A percentile compares a stretch with the other conserved stretches of the same genome.
phyloP scores from a whole-genome alignment of 108 stramenopile species.

The Stephanodiscus triporus region DNA sequence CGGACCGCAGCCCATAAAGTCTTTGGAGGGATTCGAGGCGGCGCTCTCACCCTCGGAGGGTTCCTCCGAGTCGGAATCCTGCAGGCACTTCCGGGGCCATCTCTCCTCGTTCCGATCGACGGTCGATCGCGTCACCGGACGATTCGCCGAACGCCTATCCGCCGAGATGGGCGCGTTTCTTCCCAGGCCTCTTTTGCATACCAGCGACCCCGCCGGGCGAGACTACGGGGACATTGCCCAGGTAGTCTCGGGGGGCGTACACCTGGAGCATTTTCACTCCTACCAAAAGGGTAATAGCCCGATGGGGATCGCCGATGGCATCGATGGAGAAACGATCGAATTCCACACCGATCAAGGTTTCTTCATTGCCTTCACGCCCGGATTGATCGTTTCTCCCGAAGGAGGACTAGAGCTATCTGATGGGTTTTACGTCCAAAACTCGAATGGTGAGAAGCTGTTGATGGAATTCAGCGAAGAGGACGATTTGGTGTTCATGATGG shows the following conservation, averaged over 20 bases:
- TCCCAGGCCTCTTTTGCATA: conserved; percentile 28
- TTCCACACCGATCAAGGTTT: conserved; percentile 83
- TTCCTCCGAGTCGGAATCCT: neutral
- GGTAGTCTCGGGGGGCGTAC: conserved; percentile 64
- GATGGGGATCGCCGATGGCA: neutral
- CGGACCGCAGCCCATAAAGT: conserved; percentile 11
- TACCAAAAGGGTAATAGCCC: conserved; percentile 44
- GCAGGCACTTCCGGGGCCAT: conserved; percentile 1
- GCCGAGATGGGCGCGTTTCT: conserved; percentile 21
- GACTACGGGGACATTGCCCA: conserved; percentile 43
- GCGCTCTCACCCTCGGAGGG: neutral
- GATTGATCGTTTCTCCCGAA: conserved; percentile 29
- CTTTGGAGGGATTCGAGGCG: conserved; percentile 7
- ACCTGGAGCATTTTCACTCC: conserved; percentile 88
- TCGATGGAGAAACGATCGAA: conserved; percentile 56
- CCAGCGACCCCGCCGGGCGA: neutral
- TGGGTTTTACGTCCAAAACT: conserved; percentile 48
- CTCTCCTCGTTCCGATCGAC: conserved; percentile 15
- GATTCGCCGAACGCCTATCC: conserved; percentile 27
- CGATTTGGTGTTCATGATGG: conserved; percentile 77
- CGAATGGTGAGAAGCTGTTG: conserved; percentile 20
- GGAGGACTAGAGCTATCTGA: conserved; percentile 20
- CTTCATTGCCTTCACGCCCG: conserved; percentile 79
- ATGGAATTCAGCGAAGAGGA: conserved; percentile 62
- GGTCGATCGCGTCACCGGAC: conserved; percentile 13